Evolutionary conservation across 176 grass and related monocot species (phyloP).

Genomic region (Carex pumila): DNA sequence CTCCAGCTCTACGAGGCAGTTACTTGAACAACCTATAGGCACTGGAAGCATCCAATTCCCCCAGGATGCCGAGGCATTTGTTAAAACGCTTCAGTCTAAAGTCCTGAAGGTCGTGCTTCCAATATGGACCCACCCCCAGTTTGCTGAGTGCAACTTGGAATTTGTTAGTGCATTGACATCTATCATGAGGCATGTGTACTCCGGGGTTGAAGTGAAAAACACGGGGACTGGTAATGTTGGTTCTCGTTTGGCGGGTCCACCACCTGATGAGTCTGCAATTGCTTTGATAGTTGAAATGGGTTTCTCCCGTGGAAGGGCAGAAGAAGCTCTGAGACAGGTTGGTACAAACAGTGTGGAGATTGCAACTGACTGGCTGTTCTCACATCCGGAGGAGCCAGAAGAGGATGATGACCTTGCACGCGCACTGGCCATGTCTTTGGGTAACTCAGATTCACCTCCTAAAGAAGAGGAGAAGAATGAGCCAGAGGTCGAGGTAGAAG

Average conservation of each 20-base stretch:
- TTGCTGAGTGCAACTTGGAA: slow-evolving; percentile 74
- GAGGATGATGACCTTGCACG: slow-evolving; percentile 97
- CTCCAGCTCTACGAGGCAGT: slow-evolving; percentile 70
- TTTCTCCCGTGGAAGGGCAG: slow-evolving; percentile 80
- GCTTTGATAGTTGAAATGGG: slow-evolving; percentile 97
- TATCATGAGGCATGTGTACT: slow-evolving; percentile 94
- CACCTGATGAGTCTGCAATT: slow-evolving; percentile 88
- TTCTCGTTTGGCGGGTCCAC: slow-evolving; percentile 63
- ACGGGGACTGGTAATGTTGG: slow-evolving; percentile 28
- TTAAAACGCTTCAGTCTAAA: slow-evolving; percentile 87
- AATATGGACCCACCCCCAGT: slow-evolving; percentile 82
- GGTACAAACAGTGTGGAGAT: slow-evolving; percentile 93
- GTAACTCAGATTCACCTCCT: slow-evolving; percentile 56
- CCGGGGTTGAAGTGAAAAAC: slow-evolving; percentile 80
- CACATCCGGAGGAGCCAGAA: slow-evolving; percentile 91
- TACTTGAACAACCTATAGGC: slow-evolving; percentile 92
- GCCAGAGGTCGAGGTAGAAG: slow-evolving; percentile 58
- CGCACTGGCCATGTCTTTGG: slow-evolving; percentile 91
- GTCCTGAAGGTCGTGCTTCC: slow-evolving; percentile 89
- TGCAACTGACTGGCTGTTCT: slow-evolving; percentile 96
- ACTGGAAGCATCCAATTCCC: slow-evolving; percentile 55
- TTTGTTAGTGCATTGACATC: slow-evolving; percentile 82
- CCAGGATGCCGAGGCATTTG: slow-evolving; percentile 75
- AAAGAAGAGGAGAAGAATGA: slow-evolving; percentile 51
- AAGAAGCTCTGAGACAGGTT: slow-evolving; percentile 93